phyloP scores from a whole-genome alignment of 495 filamentous ascomycete species.

The Annulohypoxylon bovei region DNA sequence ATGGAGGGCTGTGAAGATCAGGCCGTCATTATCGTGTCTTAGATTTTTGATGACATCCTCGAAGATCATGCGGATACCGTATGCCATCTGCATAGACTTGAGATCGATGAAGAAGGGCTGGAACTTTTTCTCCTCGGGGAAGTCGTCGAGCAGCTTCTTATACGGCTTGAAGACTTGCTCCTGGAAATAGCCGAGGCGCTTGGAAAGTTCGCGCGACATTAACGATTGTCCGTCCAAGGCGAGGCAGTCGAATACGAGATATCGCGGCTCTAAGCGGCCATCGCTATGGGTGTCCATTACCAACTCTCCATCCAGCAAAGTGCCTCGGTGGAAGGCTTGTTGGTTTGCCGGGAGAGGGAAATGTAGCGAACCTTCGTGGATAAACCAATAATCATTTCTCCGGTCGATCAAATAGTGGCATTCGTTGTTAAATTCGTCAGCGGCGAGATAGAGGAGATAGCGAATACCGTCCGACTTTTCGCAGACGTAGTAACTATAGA shows the following conservation, averaged over 20 bases:
- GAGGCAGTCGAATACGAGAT: conserved; percentile 92
- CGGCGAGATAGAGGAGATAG: conserved; percentile 88
- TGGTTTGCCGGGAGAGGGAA: conserved; percentile 76
- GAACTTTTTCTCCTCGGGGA: conserved; percentile 72
- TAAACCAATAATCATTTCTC: conserved; percentile 92
- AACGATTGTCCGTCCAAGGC: conserved; percentile 79
- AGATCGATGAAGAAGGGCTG: conserved; percentile 83
- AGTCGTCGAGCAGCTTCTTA: conserved; percentile 71
- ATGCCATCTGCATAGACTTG: conserved; percentile 87
- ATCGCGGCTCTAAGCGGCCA: conserved; percentile 74
- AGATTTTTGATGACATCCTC: conserved; percentile 80
- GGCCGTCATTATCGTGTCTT: conserved; percentile 91
- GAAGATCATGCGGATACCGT: conserved; percentile 93
- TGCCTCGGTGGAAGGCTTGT: conserved; percentile 76
- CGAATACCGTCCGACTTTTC: conserved; percentile 98
- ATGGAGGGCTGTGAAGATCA: conserved; percentile 93
- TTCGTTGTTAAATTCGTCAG: conserved; percentile 65
- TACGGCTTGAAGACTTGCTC: conserved; percentile 84
- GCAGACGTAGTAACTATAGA: conserved; percentile 85
- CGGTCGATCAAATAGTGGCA: conserved; percentile 87
- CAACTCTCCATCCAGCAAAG: conserved; percentile 91
- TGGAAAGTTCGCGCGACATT: conserved; percentile 81
- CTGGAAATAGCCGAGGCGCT: conserved; percentile 86
- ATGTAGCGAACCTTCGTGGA: conserved; percentile 73
- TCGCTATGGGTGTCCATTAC: conserved; percentile 77